phyloP scores from a whole-genome alignment of 176 grass and related monocot genomes.

The Phyllostachys edulis region DNA sequence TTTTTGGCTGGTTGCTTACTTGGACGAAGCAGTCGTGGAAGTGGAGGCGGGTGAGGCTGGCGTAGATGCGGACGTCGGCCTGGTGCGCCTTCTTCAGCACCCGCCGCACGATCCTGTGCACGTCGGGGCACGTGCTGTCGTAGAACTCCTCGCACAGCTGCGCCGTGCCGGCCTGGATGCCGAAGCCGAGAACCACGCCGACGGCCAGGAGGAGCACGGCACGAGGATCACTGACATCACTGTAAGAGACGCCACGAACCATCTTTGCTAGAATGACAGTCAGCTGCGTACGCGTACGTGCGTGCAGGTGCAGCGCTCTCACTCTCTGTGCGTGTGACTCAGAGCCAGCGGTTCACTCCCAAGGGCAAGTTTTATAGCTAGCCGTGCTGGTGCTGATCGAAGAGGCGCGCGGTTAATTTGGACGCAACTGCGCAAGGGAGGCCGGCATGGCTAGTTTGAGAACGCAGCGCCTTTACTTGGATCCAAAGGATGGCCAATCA shows the following conservation, averaged over 20 bases:
- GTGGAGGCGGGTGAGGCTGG: slow-evolving; percentile 79
- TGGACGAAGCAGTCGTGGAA: slow-evolving; percentile 96
- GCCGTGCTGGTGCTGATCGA: neutral
- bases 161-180: slow-evolving; percentile 24
- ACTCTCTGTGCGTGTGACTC: neutral
- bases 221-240: neutral
- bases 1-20: slow-evolving; percentile 10
- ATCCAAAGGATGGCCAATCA: slow-evolving; percentile 32
- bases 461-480: slow-evolving; percentile 29
- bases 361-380: neutral
- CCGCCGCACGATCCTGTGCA: slow-evolving; percentile 43
- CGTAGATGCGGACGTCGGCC: slow-evolving; percentile 67
- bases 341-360: neutral
- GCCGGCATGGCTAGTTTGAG: neutral
- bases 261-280: neutral
- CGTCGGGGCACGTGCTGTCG: slow-evolving; percentile 52
- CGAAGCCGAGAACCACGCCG: slow-evolving; percentile 7
- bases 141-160: slow-evolving; percentile 54
- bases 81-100: slow-evolving; percentile 53
- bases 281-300: neutral
- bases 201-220: slow-evolving; percentile 26
- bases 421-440: neutral
- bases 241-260: neutral
- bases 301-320: neutral
- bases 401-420: neutral